Base-by-base conservation (phyloP, 2,329 filamentous ascomycete species). In the Raffaelea albimanens region DNA sequence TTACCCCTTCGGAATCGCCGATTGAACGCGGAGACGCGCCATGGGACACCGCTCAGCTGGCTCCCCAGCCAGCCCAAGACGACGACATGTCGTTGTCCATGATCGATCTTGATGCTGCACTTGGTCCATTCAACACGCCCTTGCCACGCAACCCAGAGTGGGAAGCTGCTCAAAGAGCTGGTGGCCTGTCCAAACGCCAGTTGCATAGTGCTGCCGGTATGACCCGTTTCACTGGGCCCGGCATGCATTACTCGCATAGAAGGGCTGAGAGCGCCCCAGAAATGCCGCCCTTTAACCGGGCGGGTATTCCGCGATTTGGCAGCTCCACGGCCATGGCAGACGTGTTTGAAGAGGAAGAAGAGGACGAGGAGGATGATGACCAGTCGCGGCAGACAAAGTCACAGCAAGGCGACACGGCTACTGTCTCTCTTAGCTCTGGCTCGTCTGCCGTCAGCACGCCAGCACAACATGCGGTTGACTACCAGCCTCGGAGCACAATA, bases 91-190 rank as follows among this genome's bases (percentile, higher is more conserved):
- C 83, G 45, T 87, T 82, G 58, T 83, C 86, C 8, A 84, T 96
- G 63, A 94, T 98, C 53, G 93, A 98, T 63, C 70, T 98, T 39
- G 93, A 98, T 66, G 91, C 90, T 18, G 93, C 91, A 22, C 74
- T 97, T 2, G 90, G 89, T 2, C 89, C 91, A 0, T 95, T 95
- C 64, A 93, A 94, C 58, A 95, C 89, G 0, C 85, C 86, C 22
- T 69, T 81, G 2, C 70, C 70, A 29, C 71, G 72, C 11, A 82
- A 81, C 50, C 69, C 76, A 2, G 80, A 82, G 50, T 85, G 82
- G 74, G 80, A 84, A 52, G 78, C 80, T 2, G 82, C 80, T 8
- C 80, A 85, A 54, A 71, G 71, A 50, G 72, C 73, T 1, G 74
- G 75, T 7, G 71, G 71, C 7, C 67, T 70, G n/a, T 67, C 71